phyloP scores from a whole-genome alignment of 768 basidiomycete species.

The Erythrobasidium yunnanense region DNA sequence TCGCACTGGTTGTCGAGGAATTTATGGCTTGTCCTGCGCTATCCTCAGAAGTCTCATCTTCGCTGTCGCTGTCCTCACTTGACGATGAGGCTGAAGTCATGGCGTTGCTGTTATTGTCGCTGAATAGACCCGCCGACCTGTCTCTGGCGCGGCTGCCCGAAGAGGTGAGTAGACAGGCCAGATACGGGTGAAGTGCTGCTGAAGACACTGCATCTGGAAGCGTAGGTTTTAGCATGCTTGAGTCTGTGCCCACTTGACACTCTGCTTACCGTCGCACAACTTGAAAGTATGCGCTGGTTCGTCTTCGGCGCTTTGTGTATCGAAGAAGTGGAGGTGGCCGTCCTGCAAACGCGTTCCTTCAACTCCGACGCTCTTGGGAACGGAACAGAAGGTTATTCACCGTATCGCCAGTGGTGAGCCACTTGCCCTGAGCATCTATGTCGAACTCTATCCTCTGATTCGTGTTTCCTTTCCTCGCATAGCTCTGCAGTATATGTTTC shows the following conservation, averaged over 20 bases:
- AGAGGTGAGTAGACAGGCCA: background rate
- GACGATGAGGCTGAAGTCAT: no score
- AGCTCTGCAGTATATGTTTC: slow-evolving; percentile 45
- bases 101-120: no score
- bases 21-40: no score
- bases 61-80: no score
- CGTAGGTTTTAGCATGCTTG: background rate
- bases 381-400: background rate
- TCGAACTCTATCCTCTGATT: slow-evolving; percentile 67
- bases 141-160: no score
- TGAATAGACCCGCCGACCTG: no score
- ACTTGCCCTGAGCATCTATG: slow-evolving; percentile 17
- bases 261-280: background rate
- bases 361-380: background rate
- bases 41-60: no score
- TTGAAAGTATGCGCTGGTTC: background rate
- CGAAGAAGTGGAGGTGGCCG: slow-evolving; percentile 5
- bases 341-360: background rate
- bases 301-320: slow-evolving; percentile 2
- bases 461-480: slow-evolving; percentile 45
- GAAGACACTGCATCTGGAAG: background rate
- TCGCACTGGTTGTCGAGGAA: no score
- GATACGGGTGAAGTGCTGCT: background rate
- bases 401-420: slow-evolving; percentile 21
- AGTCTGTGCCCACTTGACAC: background rate